A percentile compares a stretch with the other conserved stretches of the same genome.
phyloP scores from a whole-genome alignment of 148 eudicot genomes.

The Chenopodium quinoa region DNA sequence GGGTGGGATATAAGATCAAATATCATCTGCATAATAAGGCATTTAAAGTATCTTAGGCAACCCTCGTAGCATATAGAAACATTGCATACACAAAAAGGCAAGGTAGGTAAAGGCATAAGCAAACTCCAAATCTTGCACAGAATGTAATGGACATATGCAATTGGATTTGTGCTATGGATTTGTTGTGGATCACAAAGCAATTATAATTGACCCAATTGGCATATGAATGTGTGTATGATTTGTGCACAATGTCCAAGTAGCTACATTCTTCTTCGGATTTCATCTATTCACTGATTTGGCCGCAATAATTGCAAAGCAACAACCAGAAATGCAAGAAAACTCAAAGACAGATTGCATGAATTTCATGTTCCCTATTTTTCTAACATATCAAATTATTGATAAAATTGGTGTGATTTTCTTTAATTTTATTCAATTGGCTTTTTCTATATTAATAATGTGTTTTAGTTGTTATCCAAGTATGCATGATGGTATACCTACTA shows the following conservation, averaged over 20 bases:
- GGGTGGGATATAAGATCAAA: too few relatives aligned
- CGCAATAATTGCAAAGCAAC: conserved; percentile 21
- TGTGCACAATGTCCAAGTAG: conserved; percentile 4
- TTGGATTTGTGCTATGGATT: conserved; percentile 14
- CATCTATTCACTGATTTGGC: background rate
- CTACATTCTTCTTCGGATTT: background rate
- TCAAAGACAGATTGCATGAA: conserved; percentile 1
- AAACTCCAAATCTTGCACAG: conserved; percentile 9
- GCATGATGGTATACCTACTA: background rate
- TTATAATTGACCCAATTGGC: background rate
- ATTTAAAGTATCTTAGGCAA: background rate
- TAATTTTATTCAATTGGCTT: conserved; percentile 2
- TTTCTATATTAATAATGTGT: background rate
- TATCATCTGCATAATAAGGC: too few relatives aligned
- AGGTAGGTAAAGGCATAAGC: conserved; percentile 2
- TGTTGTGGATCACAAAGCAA: conserved; percentile 32
- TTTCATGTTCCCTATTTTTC: conserved; percentile 11
- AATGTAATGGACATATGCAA: background rate
- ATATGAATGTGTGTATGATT: background rate
- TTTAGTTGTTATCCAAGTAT: background rate
- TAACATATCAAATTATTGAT: conserved; percentile 13
- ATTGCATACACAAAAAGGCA: background rate
- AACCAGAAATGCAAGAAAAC: conserved; percentile 5
- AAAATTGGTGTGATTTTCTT: conserved; percentile 14
- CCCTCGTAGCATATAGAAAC: background rate